Conservation (phyloP, 2,329 filamentous ascomycete species). For the Apiospora sp. region DNA sequence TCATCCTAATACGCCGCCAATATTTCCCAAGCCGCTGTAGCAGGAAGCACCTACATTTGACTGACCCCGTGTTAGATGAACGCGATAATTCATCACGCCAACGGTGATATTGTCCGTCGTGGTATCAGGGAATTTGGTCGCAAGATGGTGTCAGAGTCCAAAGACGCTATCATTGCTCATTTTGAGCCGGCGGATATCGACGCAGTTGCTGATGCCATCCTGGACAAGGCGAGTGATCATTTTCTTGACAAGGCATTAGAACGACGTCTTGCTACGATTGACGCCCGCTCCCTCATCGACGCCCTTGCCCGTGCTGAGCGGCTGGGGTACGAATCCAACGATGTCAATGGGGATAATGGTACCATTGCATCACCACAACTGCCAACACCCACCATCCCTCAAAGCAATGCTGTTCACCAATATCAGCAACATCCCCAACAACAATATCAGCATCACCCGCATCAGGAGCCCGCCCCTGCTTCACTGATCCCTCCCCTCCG, state of each 20-base stretch:
- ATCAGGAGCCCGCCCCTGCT: not conserved
- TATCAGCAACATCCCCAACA: not conserved
- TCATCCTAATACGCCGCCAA: not conserved
- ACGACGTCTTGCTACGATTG: constrained; percentile 60
- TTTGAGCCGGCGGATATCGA: constrained; percentile 54
- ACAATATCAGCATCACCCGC: not conserved
- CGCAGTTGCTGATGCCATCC: constrained; percentile 50
- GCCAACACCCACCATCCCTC: constrained; percentile 7
- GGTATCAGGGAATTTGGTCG: constrained; percentile 55
- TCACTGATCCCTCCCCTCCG: not conserved
- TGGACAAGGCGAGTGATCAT: constrained; percentile 54
- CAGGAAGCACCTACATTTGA: not conserved
- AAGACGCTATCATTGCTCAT: constrained; percentile 51
- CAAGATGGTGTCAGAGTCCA: constrained; percentile 51
- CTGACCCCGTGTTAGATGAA: constrained; percentile 51
- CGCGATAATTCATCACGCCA: constrained; percentile 55
- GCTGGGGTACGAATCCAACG: constrained; percentile 57
- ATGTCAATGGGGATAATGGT: not conserved
- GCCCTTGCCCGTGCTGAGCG: constrained; percentile 64
- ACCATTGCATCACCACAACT: constrained; percentile 21
- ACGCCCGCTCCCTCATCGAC: constrained; percentile 62
- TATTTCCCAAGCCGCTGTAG: not conserved
- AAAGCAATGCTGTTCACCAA: not conserved
- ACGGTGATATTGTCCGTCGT: constrained; percentile 45
- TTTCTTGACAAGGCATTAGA: constrained; percentile 64